Evolutionary conservation across 768 basidiomycete genomes (phyloP), one percentile per base, ranked within the genome.

Genomic region (Rhizopogon roseolus): DNA sequence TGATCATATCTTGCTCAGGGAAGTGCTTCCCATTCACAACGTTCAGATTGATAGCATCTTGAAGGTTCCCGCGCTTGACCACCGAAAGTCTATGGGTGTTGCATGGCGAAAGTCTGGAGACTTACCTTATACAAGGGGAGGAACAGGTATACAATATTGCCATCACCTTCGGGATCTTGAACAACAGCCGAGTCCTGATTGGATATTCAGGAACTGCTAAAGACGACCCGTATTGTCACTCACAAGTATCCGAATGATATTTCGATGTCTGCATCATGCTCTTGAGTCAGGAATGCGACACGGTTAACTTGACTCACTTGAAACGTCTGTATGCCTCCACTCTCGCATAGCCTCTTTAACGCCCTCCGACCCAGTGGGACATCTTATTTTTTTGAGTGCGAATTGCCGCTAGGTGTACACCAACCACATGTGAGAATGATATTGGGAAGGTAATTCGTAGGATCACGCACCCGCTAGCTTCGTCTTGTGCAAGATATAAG

Each of bases 331-430:
- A 97, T 0, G 97, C 95, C 67, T 96, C 92, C 2, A 92, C 87
- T 93, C 92, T 48, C 84, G 77, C 89, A 93, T 86, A 4, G 85
- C 90, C 66, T 93, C 91, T 63, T 88, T 87, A 53, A 98, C 93
- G 9, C 86, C 87, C 52, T 96, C 93, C 6, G 81, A 76, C 7
- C 93, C 93, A 40, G 87, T 88, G 1, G 92, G 93, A 76, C 93
- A 95, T 41, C 93, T 80, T 65, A 97, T 95, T 73, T 97, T 98
- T 77, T 99, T 99, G 57, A 99, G 75, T 0, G 97, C 97, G 62
- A 96, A 98, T 76, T 91, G 84, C 58, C 94, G 81, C 82, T 93
- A 69, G 1, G 64, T 10, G 32, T 5, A 34, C 6, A 8, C 13
- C 45, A 48, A 48, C 14, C 7, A 48, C 14, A 62, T 53, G 41